These are phyloP conservation scores for Mediolabrus comicus DNA, from an alignment of 108 stramenopile genomes.

Conservation along the genomic window DNA sequence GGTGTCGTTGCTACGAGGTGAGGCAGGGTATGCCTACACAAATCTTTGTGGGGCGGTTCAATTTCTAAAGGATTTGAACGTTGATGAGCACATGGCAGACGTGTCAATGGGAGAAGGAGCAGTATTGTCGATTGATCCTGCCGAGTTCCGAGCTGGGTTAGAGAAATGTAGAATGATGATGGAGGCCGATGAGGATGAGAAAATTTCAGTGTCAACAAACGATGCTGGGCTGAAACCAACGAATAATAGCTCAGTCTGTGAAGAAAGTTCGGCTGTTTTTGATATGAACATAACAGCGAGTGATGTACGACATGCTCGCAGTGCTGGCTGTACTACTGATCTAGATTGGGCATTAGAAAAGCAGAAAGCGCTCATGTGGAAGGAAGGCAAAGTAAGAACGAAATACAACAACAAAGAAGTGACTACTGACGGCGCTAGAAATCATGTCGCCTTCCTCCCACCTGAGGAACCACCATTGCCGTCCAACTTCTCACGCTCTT, in stretches of 20 bases:
- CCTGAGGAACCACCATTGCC: conserved; percentile 38
- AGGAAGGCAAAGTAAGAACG: conserved; percentile 18
- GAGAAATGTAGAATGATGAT: conserved; percentile 42
- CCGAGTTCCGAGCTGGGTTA: conserved; percentile 61
- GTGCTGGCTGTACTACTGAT: conserved; percentile 57
- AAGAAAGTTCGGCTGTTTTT: not conserved
- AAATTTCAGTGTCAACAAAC: conserved; percentile 7
- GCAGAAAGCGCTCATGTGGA: conserved; percentile 33
- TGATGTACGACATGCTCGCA: conserved; percentile 63
- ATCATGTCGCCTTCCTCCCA: conserved; percentile 7
- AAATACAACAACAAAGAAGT: conserved; percentile 10
- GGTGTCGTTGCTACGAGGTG: conserved; percentile 63
- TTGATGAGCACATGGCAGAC: conserved; percentile 35
- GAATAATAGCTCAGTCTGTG: not conserved
- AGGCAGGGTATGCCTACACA: conserved; percentile 85
- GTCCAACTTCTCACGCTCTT: conserved; percentile 58
- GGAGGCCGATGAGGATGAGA: not conserved
- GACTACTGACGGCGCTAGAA: not conserved
- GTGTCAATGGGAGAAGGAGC: conserved; percentile 35
- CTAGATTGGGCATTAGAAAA: conserved; percentile 67
- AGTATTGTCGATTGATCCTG: conserved; percentile 55
- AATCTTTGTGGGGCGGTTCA: conserved; percentile 84
- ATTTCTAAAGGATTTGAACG: conserved; percentile 72
- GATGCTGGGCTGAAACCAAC: not conserved
- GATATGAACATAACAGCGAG: conserved; percentile 41